Evolutionary conservation across 768 basidiomycete species (phyloP).

Genomic region (Lentinula aciculospora): DNA sequence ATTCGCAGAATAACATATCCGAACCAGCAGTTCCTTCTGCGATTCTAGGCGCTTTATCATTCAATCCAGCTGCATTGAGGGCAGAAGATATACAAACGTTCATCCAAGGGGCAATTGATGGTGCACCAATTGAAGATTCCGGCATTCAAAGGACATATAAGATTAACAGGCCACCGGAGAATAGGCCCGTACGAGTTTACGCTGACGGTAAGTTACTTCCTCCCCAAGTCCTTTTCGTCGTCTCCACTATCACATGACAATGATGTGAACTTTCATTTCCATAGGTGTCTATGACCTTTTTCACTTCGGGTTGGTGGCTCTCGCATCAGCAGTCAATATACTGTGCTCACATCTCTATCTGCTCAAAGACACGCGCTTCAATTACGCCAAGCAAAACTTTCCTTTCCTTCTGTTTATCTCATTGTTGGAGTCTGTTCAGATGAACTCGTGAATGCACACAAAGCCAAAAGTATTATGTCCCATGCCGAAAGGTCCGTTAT

Average conservation of each 20-base stretch:
- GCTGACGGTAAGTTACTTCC: slow-evolving; percentile 69
- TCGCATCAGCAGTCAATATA: slow-evolving; percentile 1
- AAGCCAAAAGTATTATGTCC: slow-evolving; percentile 82
- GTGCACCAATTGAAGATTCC: slow-evolving; percentile 35
- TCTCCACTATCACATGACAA: not conserved
- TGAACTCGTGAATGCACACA: slow-evolving; percentile 72
- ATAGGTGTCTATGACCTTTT: slow-evolving; percentile 94
- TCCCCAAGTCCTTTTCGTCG: not conserved
- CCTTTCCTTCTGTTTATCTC: slow-evolving; percentile 86
- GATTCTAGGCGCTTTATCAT: slow-evolving; percentile 25
- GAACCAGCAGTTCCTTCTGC: slow-evolving; percentile 38
- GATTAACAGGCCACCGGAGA: slow-evolving; percentile 79
- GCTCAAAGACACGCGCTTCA: slow-evolving; percentile 84
- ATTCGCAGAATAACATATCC: slow-evolving; percentile 19
- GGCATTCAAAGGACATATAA: slow-evolving; percentile 51
- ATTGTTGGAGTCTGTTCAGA: slow-evolving; percentile 93
- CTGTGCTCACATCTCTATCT: not conserved
- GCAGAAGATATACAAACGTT: slow-evolving; percentile 77
- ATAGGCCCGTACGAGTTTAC: slow-evolving; percentile 82
- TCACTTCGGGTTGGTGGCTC: slow-evolving; percentile 75
- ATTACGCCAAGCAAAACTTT: slow-evolving; percentile 92
- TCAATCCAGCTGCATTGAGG: slow-evolving; percentile 64
- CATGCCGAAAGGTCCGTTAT: slow-evolving; percentile 70
- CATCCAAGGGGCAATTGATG: slow-evolving; percentile 71
- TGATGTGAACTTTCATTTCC: not conserved